Percentiles rank a stretch among this genome's conserved stretches.
phyloP scores from a whole-genome alignment of 108 stramenopile species.

The Chaetoceros muelleri region DNA sequence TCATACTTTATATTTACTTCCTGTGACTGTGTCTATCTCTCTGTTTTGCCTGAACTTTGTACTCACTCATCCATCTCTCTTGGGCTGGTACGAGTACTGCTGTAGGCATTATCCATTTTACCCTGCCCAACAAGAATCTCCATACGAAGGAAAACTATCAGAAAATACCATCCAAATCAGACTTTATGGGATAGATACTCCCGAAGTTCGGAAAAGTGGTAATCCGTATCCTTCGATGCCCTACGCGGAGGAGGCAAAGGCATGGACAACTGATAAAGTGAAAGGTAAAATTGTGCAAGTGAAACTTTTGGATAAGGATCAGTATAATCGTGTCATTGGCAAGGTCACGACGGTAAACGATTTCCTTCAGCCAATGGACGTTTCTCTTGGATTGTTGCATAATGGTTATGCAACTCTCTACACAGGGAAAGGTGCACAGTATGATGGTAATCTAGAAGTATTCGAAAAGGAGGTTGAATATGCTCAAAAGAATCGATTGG shows the following conservation, averaged over 20 bases:
- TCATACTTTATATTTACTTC: too few relatives aligned
- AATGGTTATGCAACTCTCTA: conserved; percentile 47
- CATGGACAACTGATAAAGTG: conserved; percentile 19
- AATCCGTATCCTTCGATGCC: conserved; percentile 26
- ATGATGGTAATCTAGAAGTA: conserved; percentile 22
- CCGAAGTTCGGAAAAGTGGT: conserved; percentile 38
- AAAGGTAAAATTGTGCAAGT: conserved; percentile 30
- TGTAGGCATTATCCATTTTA: conserved; percentile 15
- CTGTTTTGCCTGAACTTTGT: not conserved
- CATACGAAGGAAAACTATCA: conserved; percentile 12
- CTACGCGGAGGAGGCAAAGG: conserved; percentile 39
- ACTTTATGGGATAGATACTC: conserved; percentile 51
- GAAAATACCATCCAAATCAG: conserved; percentile 42
- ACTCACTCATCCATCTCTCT: conserved; percentile 1
- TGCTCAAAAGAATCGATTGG: conserved; percentile 16
- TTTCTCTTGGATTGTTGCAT: conserved; percentile 25
- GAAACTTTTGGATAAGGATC: conserved; percentile 40
- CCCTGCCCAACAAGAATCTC: conserved; percentile 3
- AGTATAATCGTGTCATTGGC: conserved; percentile 44
- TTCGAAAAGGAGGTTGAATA: conserved; percentile 18
- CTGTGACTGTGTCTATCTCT: not conserved
- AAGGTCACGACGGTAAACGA: conserved; percentile 15
- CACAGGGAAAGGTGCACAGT: conserved; percentile 52
- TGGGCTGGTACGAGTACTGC: too few relatives aligned
- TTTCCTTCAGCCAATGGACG: conserved; percentile 12